These are phyloP conservation scores for Teratosphaeriaceae sp. DNA, from an alignment of 2,329 filamentous ascomycete genomes.

Conservation along the genomic window DNA sequence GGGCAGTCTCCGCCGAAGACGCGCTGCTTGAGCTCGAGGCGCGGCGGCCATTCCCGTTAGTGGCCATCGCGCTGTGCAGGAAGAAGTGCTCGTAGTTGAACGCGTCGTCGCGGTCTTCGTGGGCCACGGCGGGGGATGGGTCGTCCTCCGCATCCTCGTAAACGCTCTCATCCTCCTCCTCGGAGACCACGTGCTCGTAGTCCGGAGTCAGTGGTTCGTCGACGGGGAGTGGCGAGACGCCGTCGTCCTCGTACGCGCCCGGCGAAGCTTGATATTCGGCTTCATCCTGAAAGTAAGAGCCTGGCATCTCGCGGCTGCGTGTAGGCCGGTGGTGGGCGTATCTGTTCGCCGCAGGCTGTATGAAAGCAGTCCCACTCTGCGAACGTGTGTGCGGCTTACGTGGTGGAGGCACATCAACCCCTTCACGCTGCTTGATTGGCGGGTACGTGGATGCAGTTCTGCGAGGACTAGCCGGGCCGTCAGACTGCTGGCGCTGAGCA, in stretches of 20 bases:
- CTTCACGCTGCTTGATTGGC: no score
- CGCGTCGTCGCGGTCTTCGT: conserved; percentile 89
- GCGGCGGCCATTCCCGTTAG: conserved; percentile 45
- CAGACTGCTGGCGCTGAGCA: not conserved
- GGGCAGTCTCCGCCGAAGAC: conserved; percentile 48
- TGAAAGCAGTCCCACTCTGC: conserved; percentile 19
- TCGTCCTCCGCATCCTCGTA: conserved; percentile 38
- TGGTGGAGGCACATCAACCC: no score
- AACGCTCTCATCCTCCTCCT: conserved; percentile 31
- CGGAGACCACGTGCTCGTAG: conserved; percentile 14
- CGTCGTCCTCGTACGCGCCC: conserved; percentile 16
- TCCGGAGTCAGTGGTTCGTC: conserved; percentile 10
- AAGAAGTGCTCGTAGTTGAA: conserved; percentile 98
- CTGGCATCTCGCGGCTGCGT: conserved; percentile 1
- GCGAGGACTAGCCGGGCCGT: not conserved
- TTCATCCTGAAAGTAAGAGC: not conserved
- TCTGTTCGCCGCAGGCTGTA: conserved; percentile 18
- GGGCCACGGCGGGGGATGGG: conserved; percentile 41
- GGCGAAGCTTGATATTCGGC: not conserved
- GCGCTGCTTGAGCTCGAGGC: conserved; percentile 17
- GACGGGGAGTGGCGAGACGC: conserved; percentile 19
- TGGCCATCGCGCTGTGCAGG: conserved; percentile 84
- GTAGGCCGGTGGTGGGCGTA: conserved; percentile 21
- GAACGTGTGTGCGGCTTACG: conserved; percentile 20
- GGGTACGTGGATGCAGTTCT: no score